Evolutionary conservation across 139 green algal species (phyloP).

Genomic region (Dunaliella primolecta): DNA sequence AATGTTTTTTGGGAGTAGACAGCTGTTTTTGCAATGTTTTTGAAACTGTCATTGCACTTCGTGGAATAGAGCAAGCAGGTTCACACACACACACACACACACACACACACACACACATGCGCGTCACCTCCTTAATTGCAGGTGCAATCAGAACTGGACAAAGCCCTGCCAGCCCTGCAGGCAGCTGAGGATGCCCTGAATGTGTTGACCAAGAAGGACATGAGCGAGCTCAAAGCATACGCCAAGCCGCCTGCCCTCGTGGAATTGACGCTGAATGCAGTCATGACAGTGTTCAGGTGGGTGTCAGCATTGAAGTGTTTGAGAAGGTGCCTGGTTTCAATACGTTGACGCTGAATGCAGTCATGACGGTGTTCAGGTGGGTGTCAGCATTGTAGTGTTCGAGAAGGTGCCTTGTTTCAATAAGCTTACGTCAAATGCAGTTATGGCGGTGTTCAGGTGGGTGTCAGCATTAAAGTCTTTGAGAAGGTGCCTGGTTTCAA

Average conservation of each 20-base stretch:
- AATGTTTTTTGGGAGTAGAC: too few species aligned
- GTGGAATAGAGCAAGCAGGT: too few species aligned
- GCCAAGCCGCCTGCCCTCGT: slow-evolving; percentile 80
- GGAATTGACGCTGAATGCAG: slow-evolving; percentile 68
- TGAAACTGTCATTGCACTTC: too few species aligned
- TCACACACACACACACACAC: too few species aligned
- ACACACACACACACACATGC: too few species aligned
- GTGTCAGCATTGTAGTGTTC: too few species aligned
- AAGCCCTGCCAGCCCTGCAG: slow-evolving; percentile 72
- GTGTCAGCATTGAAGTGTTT: too few species aligned
- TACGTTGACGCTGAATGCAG: slow-evolving; percentile 67
- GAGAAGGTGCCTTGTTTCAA: slow-evolving; percentile 81
- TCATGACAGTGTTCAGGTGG: slow-evolving; percentile 36
- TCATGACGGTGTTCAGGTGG: slow-evolving; percentile 36
- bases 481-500: slow-evolving; percentile 81
- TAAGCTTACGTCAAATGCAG: slow-evolving; percentile 67
- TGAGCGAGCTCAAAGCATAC: slow-evolving; percentile 83
- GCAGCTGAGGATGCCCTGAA: slow-evolving; percentile 76
- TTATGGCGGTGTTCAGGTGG: slow-evolving; percentile 35
- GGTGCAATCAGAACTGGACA: slow-evolving; percentile 74
- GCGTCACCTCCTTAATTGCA: too few species aligned
- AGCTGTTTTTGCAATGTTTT: too few species aligned
- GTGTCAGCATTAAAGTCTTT: too few species aligned
- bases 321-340: slow-evolving; percentile 81
- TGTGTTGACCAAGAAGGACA: slow-evolving; percentile 86